Base-by-base conservation (phyloP, 2,329 filamentous ascomycete species). In the Colletotrichum chrysophilum region DNA sequence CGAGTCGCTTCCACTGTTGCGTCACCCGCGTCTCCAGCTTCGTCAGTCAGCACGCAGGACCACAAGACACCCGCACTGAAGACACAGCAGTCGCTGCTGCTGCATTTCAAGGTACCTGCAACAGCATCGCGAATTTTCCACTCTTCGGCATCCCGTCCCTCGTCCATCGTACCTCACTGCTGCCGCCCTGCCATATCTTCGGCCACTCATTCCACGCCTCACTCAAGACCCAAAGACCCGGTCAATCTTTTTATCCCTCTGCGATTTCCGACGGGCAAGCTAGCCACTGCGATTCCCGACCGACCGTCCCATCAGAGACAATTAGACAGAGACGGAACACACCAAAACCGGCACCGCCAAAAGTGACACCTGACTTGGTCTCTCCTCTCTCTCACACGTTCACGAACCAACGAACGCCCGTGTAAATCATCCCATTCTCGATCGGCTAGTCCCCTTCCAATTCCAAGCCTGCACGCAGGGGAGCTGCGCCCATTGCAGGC, bases 21-120 rank as follows among this genome's bases (percentile, higher is more conserved):
- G 70, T 76, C 74, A 76, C 70, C 55, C 62, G n/a, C 61, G 48
- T 55, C 68, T 66, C 68, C 72, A 75, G 52, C 70, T 72, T 72
- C 24, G 72, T 66, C 72, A 62, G 56, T 71, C 69, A 62, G 43
- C 43, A 52, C n/a, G 1, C 43, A 52, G 43, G 43, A 24, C 43
- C 43, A 52, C 43, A 52, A 21, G 43, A 52, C n/a, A 52, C 43
- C 43, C 43, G n/a, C n/a, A 52, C 9, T 4, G 38, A 48, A 52
- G 43, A 52, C 43, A 48, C 43, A 48, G 18, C 18, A 48, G 43
- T 21, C 36, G 36, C n/a, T 21, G n/a, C 43, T 52, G 43, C n/a
- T 21, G 43, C 43, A 21, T 13, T 52, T 52, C 43, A 52, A 21
- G 56, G 55, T 61, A 67, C 62, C 43, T 43, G 18, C 43, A 64